Conservation (phyloP, 768 basidiomycete genomes). For the Hygrophorus pudorinus region DNA sequence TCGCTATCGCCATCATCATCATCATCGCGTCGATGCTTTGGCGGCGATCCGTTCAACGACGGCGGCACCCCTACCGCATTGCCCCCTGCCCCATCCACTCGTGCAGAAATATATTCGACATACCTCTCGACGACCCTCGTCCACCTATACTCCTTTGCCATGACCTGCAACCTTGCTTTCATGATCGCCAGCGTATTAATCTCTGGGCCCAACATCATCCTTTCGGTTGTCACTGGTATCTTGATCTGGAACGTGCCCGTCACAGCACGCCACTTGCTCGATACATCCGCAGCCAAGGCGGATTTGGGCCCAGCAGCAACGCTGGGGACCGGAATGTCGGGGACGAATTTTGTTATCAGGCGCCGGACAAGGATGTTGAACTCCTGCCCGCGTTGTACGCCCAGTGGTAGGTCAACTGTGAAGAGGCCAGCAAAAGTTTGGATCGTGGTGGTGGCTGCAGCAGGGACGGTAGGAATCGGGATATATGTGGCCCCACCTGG, state of each 20-base stretch:
- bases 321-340: background rate
- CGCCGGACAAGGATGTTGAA: background rate
- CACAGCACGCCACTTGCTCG: background rate
- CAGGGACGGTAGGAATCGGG: background rate
- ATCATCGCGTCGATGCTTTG: no score
- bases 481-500: background rate
- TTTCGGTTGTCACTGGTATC: background rate
- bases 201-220: background rate
- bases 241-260: background rate
- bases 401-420: background rate
- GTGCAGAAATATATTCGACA: background rate
- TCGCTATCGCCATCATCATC: no score
- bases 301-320: background rate
- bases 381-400: background rate
- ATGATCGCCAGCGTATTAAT: background rate
- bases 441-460: no score
- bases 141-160: background rate
- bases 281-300: background rate
- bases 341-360: background rate
- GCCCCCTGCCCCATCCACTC: slow-evolving; percentile 1
- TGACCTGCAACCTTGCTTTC: background rate
- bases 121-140: background rate
- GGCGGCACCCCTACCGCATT: no score
- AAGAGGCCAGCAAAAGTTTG: background rate
- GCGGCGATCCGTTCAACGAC: no score